Evolutionary conservation across 768 basidiomycete species (phyloP), one percentile per base, ranked within the genome.

Genomic region (Suillus sp.): DNA sequence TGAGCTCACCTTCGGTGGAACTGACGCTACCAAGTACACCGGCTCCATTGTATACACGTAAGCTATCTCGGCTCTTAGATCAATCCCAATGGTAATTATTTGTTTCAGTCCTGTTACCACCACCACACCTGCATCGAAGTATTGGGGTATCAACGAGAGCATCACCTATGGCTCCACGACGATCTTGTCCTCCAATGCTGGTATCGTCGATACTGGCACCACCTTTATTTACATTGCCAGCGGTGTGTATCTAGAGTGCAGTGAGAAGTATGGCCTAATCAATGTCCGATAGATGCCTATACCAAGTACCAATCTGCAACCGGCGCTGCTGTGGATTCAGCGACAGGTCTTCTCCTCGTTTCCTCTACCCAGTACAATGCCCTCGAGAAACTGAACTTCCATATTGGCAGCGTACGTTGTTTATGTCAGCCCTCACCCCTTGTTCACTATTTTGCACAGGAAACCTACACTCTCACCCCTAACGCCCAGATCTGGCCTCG

Each of bases 151-250:
- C 63, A 76, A 85, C 70, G 80, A 88, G 73, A 78, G 78, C 63
- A 77, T 87, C 63, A 77, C 74, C 14, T 86, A 85, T 64, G 84
- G 85, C 4, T 70, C 75, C 10, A 81, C 75, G 13, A 74, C 75
- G 22, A 84, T 87, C 58, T 73, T 87, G 59, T 37, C 74, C 7
- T 70, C 61, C 57, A 81, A 79, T 43, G 80, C 83, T 45, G 87
- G 86, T 63, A 84, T 88, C 63, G 83, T 88, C 50, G 86, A 87
- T 67, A 87, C 86, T 25, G 84, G 83, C 18, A 85, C 83, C 16
- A 85, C 84, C n/a, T 72, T 84, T 64, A 69, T 86, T 57, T 75
- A 82, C 53, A 65, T 86, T 54, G 79, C 84, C 27, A 74, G 79
- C n/a, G 77, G 74, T 74, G 42, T 69, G 72, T 65, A 25, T 18